Evolutionary conservation across 441 rosid species (phyloP), one percentile per base, ranked within the genome.

Genomic region (Erysimum cheiri): DNA sequence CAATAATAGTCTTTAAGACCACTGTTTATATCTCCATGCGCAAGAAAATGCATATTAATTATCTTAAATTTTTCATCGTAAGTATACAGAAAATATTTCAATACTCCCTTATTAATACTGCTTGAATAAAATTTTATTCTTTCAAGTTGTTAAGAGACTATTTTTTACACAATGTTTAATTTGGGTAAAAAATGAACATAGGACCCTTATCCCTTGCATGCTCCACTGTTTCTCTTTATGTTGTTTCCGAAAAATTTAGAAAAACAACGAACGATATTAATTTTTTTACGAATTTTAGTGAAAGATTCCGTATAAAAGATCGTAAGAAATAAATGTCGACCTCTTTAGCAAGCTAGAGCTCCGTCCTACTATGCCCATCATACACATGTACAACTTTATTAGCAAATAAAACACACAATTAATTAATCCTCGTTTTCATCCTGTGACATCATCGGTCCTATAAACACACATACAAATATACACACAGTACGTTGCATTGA

Each of bases 1-100:
- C 74, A 60, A 39, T 39, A 47, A 69, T 59, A 48, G 57, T 48
- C 58, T 17, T 35, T 35, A 12, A 36, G 24, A 59, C 31, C 14
- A 59, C 12, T 24, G 40, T 15, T 49, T 22, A 60, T 50, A 70
- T 70, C 39, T 37, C 73, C 73, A 50, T 69, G 73, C 66, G 73
- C 40, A 59, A 37, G 39, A 59, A 14, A 58, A 69, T 58, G 3
- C 14, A 57, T 3, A 26, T 57, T 14, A 12, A 26, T 28, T 36
- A 36, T 64, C 1, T 37, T 53, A 40, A 39, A 39, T 6, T 39
- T 49, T 4, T 52, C 57, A 19, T 19, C 22, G 22, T 19, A 19
- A 22, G 24, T 22, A 22, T 22, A 15, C 0, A 46, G 5, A 17
- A 17, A 46, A 8, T 46, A 17, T 17, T 3, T 8, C 0, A 17